Base-by-base conservation (phyloP, 495 filamentous ascomycete genomes). In the Lasiosphaeria miniovina region DNA sequence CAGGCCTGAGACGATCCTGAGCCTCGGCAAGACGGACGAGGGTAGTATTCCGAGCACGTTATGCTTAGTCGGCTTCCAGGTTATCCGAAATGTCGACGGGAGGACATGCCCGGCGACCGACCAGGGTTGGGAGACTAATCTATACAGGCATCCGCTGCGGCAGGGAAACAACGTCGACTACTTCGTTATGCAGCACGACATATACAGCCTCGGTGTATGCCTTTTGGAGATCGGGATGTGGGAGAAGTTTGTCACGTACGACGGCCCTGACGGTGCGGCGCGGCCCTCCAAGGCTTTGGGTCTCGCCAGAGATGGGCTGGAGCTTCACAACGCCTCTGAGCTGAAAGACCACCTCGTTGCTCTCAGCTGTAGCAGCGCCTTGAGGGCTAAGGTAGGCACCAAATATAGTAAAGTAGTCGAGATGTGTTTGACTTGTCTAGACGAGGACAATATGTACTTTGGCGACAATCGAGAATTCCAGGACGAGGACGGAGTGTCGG, bases 201-300 rank as follows among this genome's bases (percentile, higher is more conserved):
- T 87, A 35, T 87, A 87, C 64, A 63, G 61, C 36, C 46, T 63
- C 15, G 61, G 61, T 15, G 61, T 63, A 12, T 63, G 61, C 43
- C 56, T 88, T 0, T 60, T 88, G 3, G 85, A 88, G 66, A 74
- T 88, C 40, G 84, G 81, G 0, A 55, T 87, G 17, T 85, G 83
- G 83, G 59, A 71, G 3, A 76, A 77, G 3, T 78, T 86, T 59
- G 65, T 76, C 5, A 31, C 6, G 49, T 74, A 74, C 55, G 15
- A 60, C 6, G 2, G 38, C 38, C 38, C 38, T 12, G 38, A 41
- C 38, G 38, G 38, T 41, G 38, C 38, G 38, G 38, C 38, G 38
- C 38, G 38, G 12, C 38, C 38, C 8, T 41, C 38, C 38, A 41
- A 41, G 38, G 38, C 38, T 41, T 41, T 41, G 38, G 38, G 38